phyloP scores from a whole-genome alignment of 164 flowering plant genomes.

The Vitis rupestris region DNA sequence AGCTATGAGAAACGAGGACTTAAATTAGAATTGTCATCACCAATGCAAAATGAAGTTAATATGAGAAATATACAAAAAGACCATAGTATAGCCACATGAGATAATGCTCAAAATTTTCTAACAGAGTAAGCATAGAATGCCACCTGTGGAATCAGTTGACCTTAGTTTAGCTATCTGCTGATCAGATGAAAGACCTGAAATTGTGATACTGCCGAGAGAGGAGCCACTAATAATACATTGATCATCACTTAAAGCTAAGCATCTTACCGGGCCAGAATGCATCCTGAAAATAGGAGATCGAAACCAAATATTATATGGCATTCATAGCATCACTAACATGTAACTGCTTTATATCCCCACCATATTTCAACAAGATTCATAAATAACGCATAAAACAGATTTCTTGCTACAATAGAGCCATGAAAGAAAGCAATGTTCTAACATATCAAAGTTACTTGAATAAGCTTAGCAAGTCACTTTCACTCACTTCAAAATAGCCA shows the following conservation, averaged over 20 bases:
- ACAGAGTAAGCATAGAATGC: constrained; percentile 4
- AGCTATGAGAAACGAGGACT: not conserved
- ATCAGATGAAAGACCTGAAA: constrained; percentile 62
- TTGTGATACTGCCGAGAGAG: constrained; percentile 59
- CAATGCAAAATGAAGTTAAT: not conserved
- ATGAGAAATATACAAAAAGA: not conserved
- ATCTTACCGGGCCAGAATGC: constrained; percentile 60
- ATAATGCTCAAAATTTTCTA: not conserved
- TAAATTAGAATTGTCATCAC: not conserved
- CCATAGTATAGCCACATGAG: not conserved
- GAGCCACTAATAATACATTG: constrained; percentile 74
- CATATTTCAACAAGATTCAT: not conserved
- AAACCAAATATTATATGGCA: not conserved
- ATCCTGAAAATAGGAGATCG: constrained; percentile 50
- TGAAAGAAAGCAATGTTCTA: not conserved
- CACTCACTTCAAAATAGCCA: not conserved
- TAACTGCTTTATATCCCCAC: not conserved
- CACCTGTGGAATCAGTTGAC: constrained; percentile 52
- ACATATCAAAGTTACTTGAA: not conserved
- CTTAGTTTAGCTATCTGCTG: constrained; percentile 53
- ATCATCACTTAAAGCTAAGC: constrained; percentile 68
- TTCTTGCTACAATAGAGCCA: not conserved
- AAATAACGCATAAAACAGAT: not conserved
- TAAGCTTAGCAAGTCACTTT: not conserved
- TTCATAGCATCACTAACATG: no score